Evolutionary conservation across 768 basidiomycete genomes (phyloP).

Genomic region (Mycena venus): DNA sequence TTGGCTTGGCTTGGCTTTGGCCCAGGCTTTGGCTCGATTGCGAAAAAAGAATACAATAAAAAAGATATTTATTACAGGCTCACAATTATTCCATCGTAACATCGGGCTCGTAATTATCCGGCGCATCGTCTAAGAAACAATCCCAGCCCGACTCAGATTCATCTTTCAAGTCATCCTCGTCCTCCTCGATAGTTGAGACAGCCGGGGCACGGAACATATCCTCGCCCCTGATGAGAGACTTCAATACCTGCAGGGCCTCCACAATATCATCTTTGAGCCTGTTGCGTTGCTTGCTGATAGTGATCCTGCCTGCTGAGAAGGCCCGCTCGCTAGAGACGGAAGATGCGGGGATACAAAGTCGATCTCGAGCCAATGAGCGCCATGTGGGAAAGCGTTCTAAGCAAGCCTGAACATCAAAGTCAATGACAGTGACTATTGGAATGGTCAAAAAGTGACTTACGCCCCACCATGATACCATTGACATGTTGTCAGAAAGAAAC

Average conservation of each 20-base stretch:
- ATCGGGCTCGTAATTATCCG: no score
- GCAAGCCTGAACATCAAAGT: background rate
- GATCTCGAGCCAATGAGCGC: constrained; percentile 52
- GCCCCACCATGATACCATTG: constrained; percentile 8
- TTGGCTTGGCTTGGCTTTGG: no score
- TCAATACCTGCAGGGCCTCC: constrained; percentile 47
- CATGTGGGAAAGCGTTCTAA: constrained; percentile 44
- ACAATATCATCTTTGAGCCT: constrained; percentile 51
- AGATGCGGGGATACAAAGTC: constrained; percentile 53
- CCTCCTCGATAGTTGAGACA: no score
- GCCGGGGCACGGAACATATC: constrained; percentile 20
- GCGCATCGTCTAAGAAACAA: no score
- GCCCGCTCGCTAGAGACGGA: constrained; percentile 46
- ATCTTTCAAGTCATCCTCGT: no score
- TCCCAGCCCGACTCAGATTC: no score
- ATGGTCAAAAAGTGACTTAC: background rate
- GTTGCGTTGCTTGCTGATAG: constrained; percentile 49
- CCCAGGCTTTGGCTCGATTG: no score
- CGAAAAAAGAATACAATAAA: no score
- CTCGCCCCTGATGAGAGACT: constrained; percentile 28
- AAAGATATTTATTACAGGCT: no score
- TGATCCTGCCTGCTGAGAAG: constrained; percentile 55
- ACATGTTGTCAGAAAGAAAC: background rate
- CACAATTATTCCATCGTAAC: no score
- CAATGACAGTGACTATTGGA: no score